These are phyloP conservation scores for Sporothrix humicola DNA, from an alignment of 2,329 filamentous ascomycete species.

Conservation along the genomic window DNA sequence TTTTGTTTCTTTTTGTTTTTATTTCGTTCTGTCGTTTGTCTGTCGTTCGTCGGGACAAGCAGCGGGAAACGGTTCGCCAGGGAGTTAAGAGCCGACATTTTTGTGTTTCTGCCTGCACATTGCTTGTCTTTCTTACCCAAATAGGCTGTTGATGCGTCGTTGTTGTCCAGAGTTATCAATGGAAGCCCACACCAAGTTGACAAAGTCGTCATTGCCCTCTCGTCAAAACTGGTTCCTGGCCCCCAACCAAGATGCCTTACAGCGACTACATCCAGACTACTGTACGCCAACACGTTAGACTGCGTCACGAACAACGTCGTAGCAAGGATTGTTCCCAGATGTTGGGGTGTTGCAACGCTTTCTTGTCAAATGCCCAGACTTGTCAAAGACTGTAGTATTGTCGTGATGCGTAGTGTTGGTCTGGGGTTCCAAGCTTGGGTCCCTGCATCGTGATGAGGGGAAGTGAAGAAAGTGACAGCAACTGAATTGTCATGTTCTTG, in stretches of 20 bases:
- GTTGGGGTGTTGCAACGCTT: not conserved
- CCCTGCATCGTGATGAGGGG: slow-evolving; percentile 17
- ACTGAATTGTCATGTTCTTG: not conserved
- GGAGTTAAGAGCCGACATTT: too few species aligned
- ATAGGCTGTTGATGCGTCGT: not conserved
- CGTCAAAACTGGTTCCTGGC: too few species aligned
- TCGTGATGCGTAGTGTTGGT: too few species aligned
- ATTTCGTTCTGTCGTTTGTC: not conserved
- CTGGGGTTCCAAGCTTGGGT: not conserved
- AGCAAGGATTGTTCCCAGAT: not conserved
- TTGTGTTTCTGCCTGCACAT: too few species aligned
- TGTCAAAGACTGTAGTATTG: not conserved
- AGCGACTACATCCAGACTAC: not conserved
- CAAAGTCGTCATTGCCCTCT: not conserved
- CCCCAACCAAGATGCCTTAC: too few species aligned
- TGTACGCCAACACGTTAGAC: not conserved
- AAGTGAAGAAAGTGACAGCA: not conserved
- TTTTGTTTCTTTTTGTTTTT: not conserved
- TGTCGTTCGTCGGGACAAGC: not conserved
- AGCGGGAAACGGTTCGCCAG: not conserved
- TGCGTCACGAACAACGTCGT: not conserved
- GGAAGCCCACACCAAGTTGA: not conserved
- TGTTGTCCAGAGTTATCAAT: not conserved
- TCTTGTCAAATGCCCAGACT: not conserved
- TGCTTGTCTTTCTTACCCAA: not conserved